Evolutionary conservation across 306 rosid genomes (phyloP).

Genomic region (Cercis canadensis): DNA sequence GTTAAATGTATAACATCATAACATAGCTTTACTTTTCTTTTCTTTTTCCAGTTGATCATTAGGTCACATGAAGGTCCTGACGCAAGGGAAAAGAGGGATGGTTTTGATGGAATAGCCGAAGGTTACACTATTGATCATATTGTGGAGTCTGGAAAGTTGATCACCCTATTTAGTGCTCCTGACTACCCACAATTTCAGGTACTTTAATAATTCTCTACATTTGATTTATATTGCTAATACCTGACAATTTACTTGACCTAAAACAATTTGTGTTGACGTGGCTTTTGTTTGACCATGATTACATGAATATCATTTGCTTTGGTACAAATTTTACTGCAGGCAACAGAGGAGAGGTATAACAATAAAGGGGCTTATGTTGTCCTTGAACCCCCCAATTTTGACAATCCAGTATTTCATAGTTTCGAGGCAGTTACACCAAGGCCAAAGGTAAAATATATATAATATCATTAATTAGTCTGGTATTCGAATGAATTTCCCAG

Average conservation of each 20-base stretch:
- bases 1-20: constrained; percentile 26
- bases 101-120: constrained; percentile 74
- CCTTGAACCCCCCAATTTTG: constrained; percentile 77
- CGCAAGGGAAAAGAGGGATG: constrained; percentile 90
- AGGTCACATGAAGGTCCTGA: constrained; percentile 98
- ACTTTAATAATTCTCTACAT: constrained; percentile 11
- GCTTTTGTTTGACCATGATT: constrained; percentile 5
- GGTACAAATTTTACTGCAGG: constrained; percentile 51
- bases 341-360: constrained; percentile 66
- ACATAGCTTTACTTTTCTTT: constrained; percentile 31
- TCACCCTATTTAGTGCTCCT: constrained; percentile 91
- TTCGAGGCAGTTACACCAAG: constrained; percentile 80
- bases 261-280: not conserved
- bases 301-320: not conserved
- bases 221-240: constrained; percentile 7
- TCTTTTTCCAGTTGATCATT: constrained; percentile 66
- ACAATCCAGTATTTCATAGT: constrained; percentile 69
- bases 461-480: not conserved
- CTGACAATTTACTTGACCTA: not conserved
- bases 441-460: constrained; percentile 62
- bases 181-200: constrained; percentile 99
- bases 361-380: constrained; percentile 86
- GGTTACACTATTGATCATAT: constrained; percentile 91
- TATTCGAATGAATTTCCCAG: constrained; percentile 4
- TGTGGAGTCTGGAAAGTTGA: constrained; percentile 88